Conservation (phyloP, 495 filamentous ascomycete species). For the Aspergillus sclerotioniger region DNA sequence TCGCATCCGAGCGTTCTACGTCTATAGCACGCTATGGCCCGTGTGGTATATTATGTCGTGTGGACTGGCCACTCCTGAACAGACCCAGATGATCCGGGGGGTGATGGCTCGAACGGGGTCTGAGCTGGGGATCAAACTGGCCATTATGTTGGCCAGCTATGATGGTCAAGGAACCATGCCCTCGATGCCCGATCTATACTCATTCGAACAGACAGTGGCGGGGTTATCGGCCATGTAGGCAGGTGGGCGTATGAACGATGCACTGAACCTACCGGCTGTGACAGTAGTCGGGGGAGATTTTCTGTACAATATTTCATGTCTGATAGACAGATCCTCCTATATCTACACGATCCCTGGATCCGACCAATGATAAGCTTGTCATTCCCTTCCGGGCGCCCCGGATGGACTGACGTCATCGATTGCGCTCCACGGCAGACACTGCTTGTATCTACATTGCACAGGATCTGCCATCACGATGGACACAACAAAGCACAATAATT, state of each 20-base stretch:
- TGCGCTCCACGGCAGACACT: not conserved
- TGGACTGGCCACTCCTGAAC: slow-evolving; percentile 33
- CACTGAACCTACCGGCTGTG: too few species aligned
- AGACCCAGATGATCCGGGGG: slow-evolving; percentile 29
- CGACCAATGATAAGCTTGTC: slow-evolving; percentile 2
- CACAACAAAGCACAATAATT: not conserved
- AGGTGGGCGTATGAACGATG: too few species aligned
- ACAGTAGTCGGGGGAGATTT: too few species aligned
- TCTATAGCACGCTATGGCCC: slow-evolving; percentile 42
- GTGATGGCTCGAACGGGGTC: slow-evolving; percentile 33
- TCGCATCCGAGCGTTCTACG: slow-evolving; percentile 33
- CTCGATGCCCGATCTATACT: not conserved
- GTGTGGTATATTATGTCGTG: slow-evolving; percentile 42
- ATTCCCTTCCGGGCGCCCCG: slow-evolving; percentile 11
- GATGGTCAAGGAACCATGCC: not conserved
- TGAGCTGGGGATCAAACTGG: slow-evolving; percentile 39
- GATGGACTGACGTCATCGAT: slow-evolving; percentile 26
- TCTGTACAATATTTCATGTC: not conserved
- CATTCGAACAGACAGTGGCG: not conserved
- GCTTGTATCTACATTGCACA: not conserved
- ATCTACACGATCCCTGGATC: not conserved
- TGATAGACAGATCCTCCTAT: not conserved
- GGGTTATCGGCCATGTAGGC: not conserved
- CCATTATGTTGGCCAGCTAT: slow-evolving; percentile 35
- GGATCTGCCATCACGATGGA: not conserved